Evolutionary conservation across 1,284 basidiomycete genomes (phyloP), one percentile per base, ranked within the genome.

Genomic region (Pascua sp.): DNA sequence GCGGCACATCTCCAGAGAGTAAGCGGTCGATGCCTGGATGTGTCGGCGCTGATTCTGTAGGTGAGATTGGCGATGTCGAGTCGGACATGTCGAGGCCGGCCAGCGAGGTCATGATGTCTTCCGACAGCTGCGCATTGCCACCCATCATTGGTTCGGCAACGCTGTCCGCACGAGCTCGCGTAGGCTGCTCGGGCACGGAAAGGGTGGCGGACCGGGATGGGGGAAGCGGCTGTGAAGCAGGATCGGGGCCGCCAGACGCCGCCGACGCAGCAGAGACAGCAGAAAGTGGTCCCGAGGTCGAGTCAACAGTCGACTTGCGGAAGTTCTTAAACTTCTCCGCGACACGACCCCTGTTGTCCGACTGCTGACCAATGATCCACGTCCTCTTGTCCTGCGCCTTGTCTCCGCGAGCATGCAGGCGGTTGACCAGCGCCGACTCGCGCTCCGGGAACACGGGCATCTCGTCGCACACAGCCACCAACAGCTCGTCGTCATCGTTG

Each of bases 361-460:
- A 90, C 76, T 91, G 92, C 37, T 91, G 91, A 5, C 94, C 94
- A 68, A 96, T 91, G 56, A 95, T 80, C 94, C 95, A 98, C 1
- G 90, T 95, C 48, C 93, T 82, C 78, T 95, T 95, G 75, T 96
- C 93, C 64, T 90, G 90, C 11, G 89, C 89, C 67, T 93, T 89
- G 5, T 87, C 88, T 43, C 91, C 88, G 72, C 94, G 94, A 68
- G 86, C 86, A 70, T 95, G 90, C 43, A 98, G 78, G 42, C 92
- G 83, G 57, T 84, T 88, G 43, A 96, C 80, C 15, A 98, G 82
- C 8, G 94, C 87, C 59, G 91, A 97, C 65, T 92, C 90, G 51
- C 94, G 86, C 56, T 96, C 90, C 1, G 94, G 91, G 82, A 97
- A 99, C 0, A 95, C 91, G 8, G 96, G 96, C 87, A 99, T 98